These are phyloP conservation scores for Aspergillus funiculosus DNA, from an alignment of 495 filamentous ascomycete genomes.

Conservation along the genomic window DNA sequence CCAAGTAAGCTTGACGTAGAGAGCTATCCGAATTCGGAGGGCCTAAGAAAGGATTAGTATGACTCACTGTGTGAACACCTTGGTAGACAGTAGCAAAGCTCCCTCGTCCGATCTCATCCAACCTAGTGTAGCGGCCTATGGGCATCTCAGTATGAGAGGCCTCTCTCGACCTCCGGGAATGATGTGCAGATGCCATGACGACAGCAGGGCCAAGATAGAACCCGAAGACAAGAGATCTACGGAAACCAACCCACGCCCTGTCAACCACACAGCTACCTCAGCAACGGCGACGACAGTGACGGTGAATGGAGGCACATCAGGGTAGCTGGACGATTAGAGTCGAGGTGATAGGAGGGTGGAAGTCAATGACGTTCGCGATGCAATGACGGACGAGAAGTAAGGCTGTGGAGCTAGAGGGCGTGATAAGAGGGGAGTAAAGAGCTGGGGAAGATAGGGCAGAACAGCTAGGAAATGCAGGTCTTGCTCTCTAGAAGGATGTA, in stretches of 20 bases:
- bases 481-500: background rate
- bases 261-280: slow-evolving; percentile 42
- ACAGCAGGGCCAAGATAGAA: slow-evolving; percentile 16
- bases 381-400: slow-evolving; percentile 5
- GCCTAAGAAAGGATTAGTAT: background rate
- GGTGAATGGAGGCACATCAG: slow-evolving; percentile 34
- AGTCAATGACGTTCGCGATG: background rate
- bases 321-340: slow-evolving; percentile 18
- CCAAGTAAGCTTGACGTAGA: background rate
- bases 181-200: slow-evolving; percentile 35
- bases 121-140: slow-evolving; percentile 70
- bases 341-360: slow-evolving; percentile 12
- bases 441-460: background rate
- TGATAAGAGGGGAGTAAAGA: background rate
- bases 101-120: slow-evolving; percentile 85
- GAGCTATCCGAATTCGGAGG: background rate
- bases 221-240: slow-evolving; percentile 10
- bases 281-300: slow-evolving; percentile 21
- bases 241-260: slow-evolving; percentile 23
- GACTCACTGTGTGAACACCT: slow-evolving; percentile 74
- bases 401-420: slow-evolving; percentile 5
- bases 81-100: slow-evolving; percentile 94
- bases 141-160: slow-evolving; percentile 50
- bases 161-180: slow-evolving; percentile 42
- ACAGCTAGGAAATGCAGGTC: background rate